These are phyloP conservation scores for Penicillium sp. DNA, from an alignment of 2,329 filamentous ascomycete genomes.

Conservation along the genomic window DNA sequence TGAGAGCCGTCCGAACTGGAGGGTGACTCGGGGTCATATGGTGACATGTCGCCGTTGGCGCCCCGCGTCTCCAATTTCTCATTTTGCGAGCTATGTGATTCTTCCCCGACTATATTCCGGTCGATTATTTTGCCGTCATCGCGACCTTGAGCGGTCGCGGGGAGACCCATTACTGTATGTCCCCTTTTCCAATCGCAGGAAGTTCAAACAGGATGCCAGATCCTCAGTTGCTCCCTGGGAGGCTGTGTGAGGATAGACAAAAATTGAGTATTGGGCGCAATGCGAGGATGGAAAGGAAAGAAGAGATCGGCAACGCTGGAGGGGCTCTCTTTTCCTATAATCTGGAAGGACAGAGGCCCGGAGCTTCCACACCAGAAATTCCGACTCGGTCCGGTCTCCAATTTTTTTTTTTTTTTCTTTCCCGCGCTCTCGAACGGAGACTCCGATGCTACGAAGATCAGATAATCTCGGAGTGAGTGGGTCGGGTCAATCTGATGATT, in stretches of 20 bases:
- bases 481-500: background rate
- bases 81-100: background rate
- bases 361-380: background rate
- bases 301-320: background rate
- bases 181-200: background rate
- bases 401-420: background rate
- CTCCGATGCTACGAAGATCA: slow-evolving; percentile 6
- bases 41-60: background rate
- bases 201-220: background rate
- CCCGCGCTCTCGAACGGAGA: background rate
- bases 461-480: background rate
- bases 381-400: background rate
- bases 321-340: background rate
- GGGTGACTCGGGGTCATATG: background rate
- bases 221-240: background rate
- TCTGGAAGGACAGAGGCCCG: background rate
- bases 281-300: background rate
- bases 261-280: background rate
- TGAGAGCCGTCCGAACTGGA: background rate
- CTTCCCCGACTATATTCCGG: background rate
- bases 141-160: background rate
- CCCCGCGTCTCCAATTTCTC: background rate
- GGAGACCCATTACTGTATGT: slow-evolving; percentile 7
- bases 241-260: background rate
- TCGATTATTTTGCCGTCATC: background rate